Evolutionary conservation across 768 basidiomycete genomes (phyloP).

Genomic region (Holtermannia corniformis): DNA sequence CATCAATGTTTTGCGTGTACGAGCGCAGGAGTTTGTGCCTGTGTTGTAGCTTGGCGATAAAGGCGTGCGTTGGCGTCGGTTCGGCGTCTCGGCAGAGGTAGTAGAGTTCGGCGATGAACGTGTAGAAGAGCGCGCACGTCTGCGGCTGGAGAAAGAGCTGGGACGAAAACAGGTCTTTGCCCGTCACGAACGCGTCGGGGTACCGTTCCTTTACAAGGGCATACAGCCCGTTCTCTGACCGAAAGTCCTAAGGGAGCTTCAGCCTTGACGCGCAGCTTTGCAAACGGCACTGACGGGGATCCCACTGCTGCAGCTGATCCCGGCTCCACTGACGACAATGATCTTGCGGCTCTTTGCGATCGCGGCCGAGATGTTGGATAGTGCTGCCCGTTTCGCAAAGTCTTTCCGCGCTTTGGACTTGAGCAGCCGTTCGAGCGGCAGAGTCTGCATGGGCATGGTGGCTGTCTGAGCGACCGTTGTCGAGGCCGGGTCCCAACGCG

Average conservation of each 20-base stretch:
- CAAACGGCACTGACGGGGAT: conserved; percentile 64
- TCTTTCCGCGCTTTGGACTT: conserved; percentile 21
- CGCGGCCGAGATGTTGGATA: conserved; percentile 61
- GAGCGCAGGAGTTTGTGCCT: conserved; percentile 78
- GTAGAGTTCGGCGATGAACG: conserved; percentile 84
- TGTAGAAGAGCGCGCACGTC: conserved; percentile 83
- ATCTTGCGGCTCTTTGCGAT: conserved; percentile 80
- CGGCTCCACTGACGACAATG: conserved; percentile 85
- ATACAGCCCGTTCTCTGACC: conserved; percentile 86
- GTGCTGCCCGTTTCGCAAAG: conserved; percentile 38
- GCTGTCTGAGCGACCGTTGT: too few species aligned
- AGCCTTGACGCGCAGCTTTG: neutral
- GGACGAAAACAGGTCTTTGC: conserved; percentile 90
- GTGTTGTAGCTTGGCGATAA: conserved; percentile 71
- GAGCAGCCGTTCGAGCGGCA: conserved; percentile 28
- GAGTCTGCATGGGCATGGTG: conserved; percentile 24
- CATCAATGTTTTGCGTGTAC: conserved; percentile 98
- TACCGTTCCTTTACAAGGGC: conserved; percentile 77
- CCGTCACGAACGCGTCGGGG: conserved; percentile 73
- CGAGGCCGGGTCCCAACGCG: too few species aligned
- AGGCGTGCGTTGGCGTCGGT: conserved; percentile 77
- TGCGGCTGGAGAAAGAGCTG: conserved; percentile 76
- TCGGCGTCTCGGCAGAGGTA: conserved; percentile 56
- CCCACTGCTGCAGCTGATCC: conserved; percentile 91
- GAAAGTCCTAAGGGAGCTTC: conserved; percentile 74